phyloP scores from a whole-genome alignment of 2,329 filamentous ascomycete genomes.

The Alternaria gaisen region DNA sequence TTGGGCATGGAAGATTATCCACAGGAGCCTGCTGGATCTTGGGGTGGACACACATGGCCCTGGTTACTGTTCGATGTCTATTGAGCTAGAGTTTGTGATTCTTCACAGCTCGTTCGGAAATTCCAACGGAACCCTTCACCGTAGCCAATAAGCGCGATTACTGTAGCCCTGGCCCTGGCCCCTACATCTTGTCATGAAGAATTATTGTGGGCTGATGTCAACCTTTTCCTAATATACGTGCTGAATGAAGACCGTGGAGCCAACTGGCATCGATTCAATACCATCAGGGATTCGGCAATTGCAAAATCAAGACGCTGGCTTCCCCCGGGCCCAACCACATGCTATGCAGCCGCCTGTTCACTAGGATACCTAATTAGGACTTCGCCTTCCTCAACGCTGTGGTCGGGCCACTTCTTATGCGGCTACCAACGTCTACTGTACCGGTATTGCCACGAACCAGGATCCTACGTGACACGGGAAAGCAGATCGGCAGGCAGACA shows the following conservation, averaged over 20 bases:
- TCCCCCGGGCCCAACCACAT: background rate
- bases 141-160: conserved; percentile 8
- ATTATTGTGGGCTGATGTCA: conserved; percentile 11
- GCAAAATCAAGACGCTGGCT: background rate
- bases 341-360: background rate
- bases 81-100: conserved; percentile 12
- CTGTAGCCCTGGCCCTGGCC: background rate
- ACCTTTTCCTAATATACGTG: background rate
- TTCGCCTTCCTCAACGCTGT: background rate
- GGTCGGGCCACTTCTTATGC: background rate
- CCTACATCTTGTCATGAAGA: conserved; percentile 4
- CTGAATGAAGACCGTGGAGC: background rate
- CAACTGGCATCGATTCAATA: background rate
- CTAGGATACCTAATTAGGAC: background rate
- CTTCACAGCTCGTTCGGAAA: conserved; percentile 5
- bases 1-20: conserved; percentile 9
- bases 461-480: background rate
- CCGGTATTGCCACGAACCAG: background rate
- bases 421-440: background rate
- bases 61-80: conserved; percentile 2
- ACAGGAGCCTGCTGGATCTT: conserved; percentile 3
- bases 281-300: background rate
- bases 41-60: conserved; percentile 7
- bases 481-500: background rate
- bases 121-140: conserved; percentile 9